Percentiles rank a stretch among this genome's conserved stretches.
phyloP scores from a whole-genome alignment of 257 asterid species.

The Capsicum pubescens region DNA sequence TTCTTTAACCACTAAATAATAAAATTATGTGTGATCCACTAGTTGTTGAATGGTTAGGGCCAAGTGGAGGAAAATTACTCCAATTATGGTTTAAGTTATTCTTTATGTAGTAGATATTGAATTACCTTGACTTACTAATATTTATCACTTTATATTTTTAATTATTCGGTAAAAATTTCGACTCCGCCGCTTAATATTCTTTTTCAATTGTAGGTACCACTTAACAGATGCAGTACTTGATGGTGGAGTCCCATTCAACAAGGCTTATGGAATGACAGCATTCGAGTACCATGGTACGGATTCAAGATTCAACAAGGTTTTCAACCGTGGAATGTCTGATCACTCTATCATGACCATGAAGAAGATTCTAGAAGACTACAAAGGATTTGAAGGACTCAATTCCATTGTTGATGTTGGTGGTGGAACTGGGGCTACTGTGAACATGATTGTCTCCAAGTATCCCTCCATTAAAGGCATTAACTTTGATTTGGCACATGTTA shows the following conservation, averaged over 20 bases:
- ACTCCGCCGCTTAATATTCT: background rate
- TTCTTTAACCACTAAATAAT: too few relatives aligned
- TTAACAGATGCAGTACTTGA: constrained; percentile 86
- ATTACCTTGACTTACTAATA: too few relatives aligned
- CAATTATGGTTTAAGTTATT: too few relatives aligned
- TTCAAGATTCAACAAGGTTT: constrained; percentile 77
- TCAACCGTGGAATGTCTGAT: constrained; percentile 81
- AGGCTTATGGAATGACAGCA: constrained; percentile 82
- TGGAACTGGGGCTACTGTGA: constrained; percentile 77
- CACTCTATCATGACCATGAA: constrained; percentile 75
- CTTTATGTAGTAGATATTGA: too few relatives aligned
- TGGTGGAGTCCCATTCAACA: constrained; percentile 87
- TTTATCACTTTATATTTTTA: too few relatives aligned
- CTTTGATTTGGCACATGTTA: constrained; percentile 84
- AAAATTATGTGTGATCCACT: too few relatives aligned
- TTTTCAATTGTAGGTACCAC: constrained; percentile 59
- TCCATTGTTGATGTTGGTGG: constrained; percentile 96
- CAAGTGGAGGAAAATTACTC: too few relatives aligned
- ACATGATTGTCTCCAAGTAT: constrained; percentile 66
- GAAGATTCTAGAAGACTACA: constrained; percentile 66
- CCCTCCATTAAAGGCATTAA: constrained; percentile 74
- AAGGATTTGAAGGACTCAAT: constrained; percentile 67
- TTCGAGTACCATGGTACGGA: constrained; percentile 84
- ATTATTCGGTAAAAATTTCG: too few relatives aligned
- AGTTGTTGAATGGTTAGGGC: too few relatives aligned